These are phyloP conservation scores for Fraxinus sp. DNA, from an alignment of 305 asterid species.

Conservation along the genomic window DNA sequence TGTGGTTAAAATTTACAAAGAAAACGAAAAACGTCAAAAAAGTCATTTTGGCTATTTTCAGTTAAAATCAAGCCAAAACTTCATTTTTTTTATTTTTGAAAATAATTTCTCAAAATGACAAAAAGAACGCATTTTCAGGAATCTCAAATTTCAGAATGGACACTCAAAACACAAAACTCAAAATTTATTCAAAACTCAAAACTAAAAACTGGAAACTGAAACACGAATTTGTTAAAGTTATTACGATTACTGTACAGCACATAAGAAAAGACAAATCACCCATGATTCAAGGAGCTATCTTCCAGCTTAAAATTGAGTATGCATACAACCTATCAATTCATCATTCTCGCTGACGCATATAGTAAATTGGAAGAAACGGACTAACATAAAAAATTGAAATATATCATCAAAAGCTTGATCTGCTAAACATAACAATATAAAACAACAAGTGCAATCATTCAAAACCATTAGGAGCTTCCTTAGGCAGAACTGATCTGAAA, in stretches of 20 bases:
- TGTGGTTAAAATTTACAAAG: too few species aligned
- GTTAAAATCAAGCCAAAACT: too few species aligned
- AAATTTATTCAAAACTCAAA: too few species aligned
- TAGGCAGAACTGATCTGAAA: not conserved
- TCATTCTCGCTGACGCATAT: not conserved
- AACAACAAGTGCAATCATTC: not conserved
- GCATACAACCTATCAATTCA: not conserved
- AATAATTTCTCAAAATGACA: too few species aligned
- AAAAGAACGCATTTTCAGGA: too few species aligned
- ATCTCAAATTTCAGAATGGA: too few species aligned
- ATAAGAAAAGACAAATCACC: not conserved
- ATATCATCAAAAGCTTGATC: not conserved
- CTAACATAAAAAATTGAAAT: not conserved
- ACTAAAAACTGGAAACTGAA: too few species aligned
- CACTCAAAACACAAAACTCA: too few species aligned
- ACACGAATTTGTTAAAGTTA: not conserved
- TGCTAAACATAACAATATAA: not conserved
- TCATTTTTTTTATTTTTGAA: too few species aligned
- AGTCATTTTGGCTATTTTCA: too few species aligned
- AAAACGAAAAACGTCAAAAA: too few species aligned
- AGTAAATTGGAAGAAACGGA: not conserved
- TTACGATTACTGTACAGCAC: not conserved
- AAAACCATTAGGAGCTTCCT: not conserved
- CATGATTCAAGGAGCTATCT: not conserved
- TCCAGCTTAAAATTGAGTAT: not conserved